Base-by-base conservation (phyloP, 352 stramenopile species). In the Peronospora farinosa region DNA sequence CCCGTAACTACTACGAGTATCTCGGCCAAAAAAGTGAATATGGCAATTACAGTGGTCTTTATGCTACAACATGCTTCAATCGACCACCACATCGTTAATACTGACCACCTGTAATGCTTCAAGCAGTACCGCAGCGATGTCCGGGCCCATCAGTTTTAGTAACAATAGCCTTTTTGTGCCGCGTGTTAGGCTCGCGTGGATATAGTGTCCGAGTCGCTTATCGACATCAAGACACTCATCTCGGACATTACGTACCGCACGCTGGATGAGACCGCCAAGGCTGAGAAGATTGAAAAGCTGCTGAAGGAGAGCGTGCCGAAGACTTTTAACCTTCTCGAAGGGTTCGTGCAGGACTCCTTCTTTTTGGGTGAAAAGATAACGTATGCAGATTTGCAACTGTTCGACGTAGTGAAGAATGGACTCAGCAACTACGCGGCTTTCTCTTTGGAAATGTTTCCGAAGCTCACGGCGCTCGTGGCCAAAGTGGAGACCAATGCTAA, bases 371-470 rank as follows among this genome's bases (percentile, higher is more conserved):
- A 70, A 53, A 78, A 57, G 16, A 62, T 51, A 54, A 74, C 60
- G 59, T 66, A 60, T 30, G 69, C 72, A 1, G 78, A 89, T 46
- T n/a, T 89, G 12, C 65, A 72, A 8, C 41, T 83, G 7, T 78
- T 80, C 17, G 68, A 86, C 40, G 2, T 83, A n/a, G 50, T 67
- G 17, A 56, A 51, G 17, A 86, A 86, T 58, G 56, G 36, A 19
- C 47, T 86, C 5, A 52, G 33, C 13, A 48, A 48, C 21, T 74
- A 74, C 33, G 40, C 40, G n/a, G 57, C 37, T 0, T 75, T 81
- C 19, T 63, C 53, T n/a, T 28, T 74, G 11, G 43, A 46, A 7
- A 37, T 45, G 42, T 86, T 69, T 57, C 60, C 78, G 0, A 80
- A 86, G 50, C 57, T 86, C 0, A 39, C 60, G 16, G 54, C 40